phyloP scores from a whole-genome alignment of 352 stramenopile species.

The Elongisporangium anandrum region DNA sequence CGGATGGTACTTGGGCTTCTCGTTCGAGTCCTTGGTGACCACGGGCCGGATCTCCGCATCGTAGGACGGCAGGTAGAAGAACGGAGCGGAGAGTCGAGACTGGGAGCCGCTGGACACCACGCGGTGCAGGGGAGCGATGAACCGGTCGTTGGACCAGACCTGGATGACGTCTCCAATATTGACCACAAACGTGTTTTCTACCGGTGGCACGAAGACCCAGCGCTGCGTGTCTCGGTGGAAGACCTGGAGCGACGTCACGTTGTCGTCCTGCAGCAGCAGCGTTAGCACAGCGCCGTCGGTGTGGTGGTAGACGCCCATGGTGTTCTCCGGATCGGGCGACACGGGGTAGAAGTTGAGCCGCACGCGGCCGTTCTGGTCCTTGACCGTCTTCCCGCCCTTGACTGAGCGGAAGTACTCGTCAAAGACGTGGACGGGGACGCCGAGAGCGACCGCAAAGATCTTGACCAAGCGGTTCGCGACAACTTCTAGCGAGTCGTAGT shows the following conservation, averaged over 20 bases:
- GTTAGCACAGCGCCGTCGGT: constrained; percentile 42
- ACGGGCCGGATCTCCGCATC: constrained; percentile 29
- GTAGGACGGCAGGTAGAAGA: constrained; percentile 36
- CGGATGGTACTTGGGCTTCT: constrained; percentile 30
- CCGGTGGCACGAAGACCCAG: constrained; percentile 32
- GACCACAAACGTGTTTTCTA: constrained; percentile 41
- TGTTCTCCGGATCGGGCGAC: constrained; percentile 11
- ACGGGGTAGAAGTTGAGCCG: constrained; percentile 85
- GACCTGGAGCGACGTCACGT: constrained; percentile 37
- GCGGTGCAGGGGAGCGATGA: constrained; percentile 41
- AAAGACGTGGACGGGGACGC: constrained; percentile 19
- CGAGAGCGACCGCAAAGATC: constrained; percentile 27
- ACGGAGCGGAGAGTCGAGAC: constrained; percentile 8
- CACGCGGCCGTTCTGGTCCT: constrained; percentile 68
- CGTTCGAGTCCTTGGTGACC: constrained; percentile 3
- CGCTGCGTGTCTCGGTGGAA: constrained; percentile 29
- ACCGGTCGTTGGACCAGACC: constrained; percentile 47
- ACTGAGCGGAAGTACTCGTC: constrained; percentile 28
- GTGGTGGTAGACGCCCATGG: constrained; percentile 30
- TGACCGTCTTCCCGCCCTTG: neutral
- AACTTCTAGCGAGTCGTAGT: constrained; percentile 25
- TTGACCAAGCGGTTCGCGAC: constrained; percentile 25
- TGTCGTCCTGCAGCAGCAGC: constrained; percentile 41
- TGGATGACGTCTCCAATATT: constrained; percentile 58
- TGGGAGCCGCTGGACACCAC: constrained; percentile 6